These are phyloP conservation scores for Trypanosomatidae sp. DNA, from an alignment of 208 protist genomes.

Conservation along the genomic window DNA sequence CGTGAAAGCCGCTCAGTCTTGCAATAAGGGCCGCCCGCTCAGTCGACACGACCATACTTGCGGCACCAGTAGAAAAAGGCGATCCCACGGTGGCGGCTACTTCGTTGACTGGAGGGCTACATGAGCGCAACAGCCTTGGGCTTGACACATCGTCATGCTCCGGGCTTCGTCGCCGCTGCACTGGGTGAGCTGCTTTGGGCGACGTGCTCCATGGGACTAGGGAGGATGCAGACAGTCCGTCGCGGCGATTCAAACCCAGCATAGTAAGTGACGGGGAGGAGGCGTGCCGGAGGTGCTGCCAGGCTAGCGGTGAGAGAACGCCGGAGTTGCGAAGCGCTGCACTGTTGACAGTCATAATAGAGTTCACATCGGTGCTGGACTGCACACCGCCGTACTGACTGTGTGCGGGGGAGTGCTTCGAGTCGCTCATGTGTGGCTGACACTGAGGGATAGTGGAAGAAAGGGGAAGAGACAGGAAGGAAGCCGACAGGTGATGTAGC, in stretches of 20 bases:
- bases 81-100: background rate
- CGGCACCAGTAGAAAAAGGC: background rate
- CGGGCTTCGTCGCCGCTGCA: background rate
- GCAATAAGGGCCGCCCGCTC: constrained; percentile 1
- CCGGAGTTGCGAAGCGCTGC: constrained; percentile 12
- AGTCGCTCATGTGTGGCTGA: constrained; percentile 3
- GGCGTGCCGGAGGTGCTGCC: background rate
- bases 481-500: background rate
- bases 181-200: background rate
- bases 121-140: background rate
- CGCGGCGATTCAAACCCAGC: constrained; percentile 9
- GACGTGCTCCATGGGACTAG: background rate
- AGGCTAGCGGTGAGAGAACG: constrained; percentile 10
- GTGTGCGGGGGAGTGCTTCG: background rate
- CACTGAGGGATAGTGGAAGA: background rate
- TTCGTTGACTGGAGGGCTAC: background rate
- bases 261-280: background rate
- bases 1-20: constrained; percentile 16
- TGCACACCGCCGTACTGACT: background rate
- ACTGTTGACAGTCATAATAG: background rate
- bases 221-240: constrained; percentile 8
- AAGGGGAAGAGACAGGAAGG: background rate
- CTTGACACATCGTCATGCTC: constrained; percentile 2
- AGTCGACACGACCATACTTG: background rate
- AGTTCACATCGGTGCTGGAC: constrained; percentile 6